phyloP scores from a whole-genome alignment of 2,329 filamentous ascomycete genomes.

The Fusarium sp. region DNA sequence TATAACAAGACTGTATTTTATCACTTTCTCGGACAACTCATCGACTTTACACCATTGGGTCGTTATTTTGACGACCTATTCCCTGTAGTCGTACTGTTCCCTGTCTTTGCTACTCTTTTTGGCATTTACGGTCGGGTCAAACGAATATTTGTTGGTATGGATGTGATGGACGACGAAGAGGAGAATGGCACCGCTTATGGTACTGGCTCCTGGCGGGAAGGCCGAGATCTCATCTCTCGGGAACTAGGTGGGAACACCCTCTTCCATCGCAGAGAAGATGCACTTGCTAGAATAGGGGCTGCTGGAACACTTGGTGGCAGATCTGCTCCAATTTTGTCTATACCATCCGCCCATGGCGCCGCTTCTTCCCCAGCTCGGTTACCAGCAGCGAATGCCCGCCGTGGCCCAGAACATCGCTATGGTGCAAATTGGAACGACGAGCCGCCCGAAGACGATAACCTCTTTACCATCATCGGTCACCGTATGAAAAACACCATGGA shows the following conservation, averaged over 20 bases:
- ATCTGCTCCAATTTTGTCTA: slow-evolving; percentile 57
- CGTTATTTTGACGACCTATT: slow-evolving; percentile 88
- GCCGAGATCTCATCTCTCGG: slow-evolving; percentile 86
- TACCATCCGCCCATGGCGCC: slow-evolving; percentile 52
- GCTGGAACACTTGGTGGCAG: slow-evolving; percentile 43
- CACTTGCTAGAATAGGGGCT: slow-evolving; percentile 46
- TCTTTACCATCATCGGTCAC: slow-evolving; percentile 84
- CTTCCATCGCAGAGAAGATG: slow-evolving; percentile 57
- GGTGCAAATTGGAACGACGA: slow-evolving; percentile 55
- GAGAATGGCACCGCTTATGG: slow-evolving; percentile 72
- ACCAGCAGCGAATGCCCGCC: slow-evolving; percentile 44
- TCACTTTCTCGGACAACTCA: slow-evolving; percentile 80
- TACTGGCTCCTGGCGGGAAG: slow-evolving; percentile 88
- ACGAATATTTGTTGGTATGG: slow-evolving; percentile 78
- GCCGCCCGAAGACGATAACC: slow-evolving; percentile 77
- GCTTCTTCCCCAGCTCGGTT: slow-evolving; percentile 50
- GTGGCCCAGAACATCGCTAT: slow-evolving; percentile 39
- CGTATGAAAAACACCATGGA: slow-evolving; percentile 93
- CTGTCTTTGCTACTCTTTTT: slow-evolving; percentile 85
- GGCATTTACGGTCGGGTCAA: slow-evolving; percentile 86
- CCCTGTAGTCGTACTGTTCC: slow-evolving; percentile 85
- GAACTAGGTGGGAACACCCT: slow-evolving; percentile 75
- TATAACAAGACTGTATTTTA: slow-evolving; percentile 86
- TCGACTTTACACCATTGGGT: slow-evolving; percentile 84
- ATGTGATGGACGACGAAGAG: slow-evolving; percentile 78